These are phyloP conservation scores for Atractiella rhizophila DNA, from an alignment of 768 basidiomycete genomes.

Conservation along the genomic window DNA sequence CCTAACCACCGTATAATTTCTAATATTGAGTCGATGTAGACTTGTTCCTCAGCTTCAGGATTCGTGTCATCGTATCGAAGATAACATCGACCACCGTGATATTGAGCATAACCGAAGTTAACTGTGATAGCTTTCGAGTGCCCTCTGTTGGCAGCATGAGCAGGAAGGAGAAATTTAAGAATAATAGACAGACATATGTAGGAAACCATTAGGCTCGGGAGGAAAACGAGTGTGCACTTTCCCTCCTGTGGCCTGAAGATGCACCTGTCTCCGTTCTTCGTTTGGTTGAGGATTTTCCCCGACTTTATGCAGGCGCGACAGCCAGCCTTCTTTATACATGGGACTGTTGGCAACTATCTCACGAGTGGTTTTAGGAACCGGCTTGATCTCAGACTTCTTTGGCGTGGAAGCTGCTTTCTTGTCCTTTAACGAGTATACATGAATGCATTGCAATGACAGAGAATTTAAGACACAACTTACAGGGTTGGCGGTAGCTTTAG, in stretches of 20 bases:
- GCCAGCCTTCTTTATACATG: constrained; percentile 79
- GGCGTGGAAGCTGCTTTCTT: constrained; percentile 4
- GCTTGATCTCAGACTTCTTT: background rate
- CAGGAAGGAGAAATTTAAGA: background rate
- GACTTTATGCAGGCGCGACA: constrained; percentile 71
- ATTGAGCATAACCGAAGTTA: constrained; percentile 92
- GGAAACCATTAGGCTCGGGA: constrained; percentile 89
- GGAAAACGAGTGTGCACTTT: constrained; percentile 88
- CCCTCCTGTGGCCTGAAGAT: constrained; percentile 53
- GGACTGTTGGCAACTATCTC: constrained; percentile 10
- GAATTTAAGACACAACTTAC: constrained; percentile 5
- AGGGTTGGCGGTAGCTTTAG: constrained; percentile 7
- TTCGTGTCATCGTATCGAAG: constrained; percentile 96
- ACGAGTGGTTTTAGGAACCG: too few relatives aligned
- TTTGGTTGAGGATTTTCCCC: constrained; percentile 77
- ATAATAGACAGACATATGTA: constrained; percentile 27
- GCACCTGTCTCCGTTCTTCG: constrained; percentile 48
- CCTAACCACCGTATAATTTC: constrained; percentile 92
- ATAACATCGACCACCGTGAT: constrained; percentile 76
- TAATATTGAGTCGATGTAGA: constrained; percentile 86
- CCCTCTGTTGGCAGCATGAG: constrained; percentile 33
- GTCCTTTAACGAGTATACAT: background rate
- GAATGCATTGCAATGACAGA: too few relatives aligned
- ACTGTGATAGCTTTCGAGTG: constrained; percentile 98
- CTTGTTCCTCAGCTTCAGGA: constrained; percentile 86